Base-by-base conservation (phyloP, 2,329 filamentous ascomycete species). In the Venturia nashicola region DNA sequence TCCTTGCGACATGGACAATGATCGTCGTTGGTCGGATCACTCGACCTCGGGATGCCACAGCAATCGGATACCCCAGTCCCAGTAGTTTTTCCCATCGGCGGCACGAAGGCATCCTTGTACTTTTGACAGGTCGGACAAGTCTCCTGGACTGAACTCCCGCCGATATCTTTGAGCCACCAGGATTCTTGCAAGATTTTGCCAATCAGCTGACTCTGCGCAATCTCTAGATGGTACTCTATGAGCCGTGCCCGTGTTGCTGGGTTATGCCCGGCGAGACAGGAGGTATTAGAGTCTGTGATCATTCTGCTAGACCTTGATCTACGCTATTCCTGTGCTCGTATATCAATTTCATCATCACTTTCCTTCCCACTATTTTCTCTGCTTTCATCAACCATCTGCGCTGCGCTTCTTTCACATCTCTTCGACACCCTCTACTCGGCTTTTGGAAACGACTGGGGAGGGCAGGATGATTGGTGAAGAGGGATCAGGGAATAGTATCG, bases 261-360 rank as follows among this genome's bases (percentile, higher is more conserved):
- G 16, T 18, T 27, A 7, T 14, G 46, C 4, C 18, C 32, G 32
- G 11, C 36, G 27, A 5, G 27, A 36, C 5, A n/a, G n/a, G 3
- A 16, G 14, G 27, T 8, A 57, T 16, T 27, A 27, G 2, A 55
- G 20, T 27, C 12, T 51, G 48, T 1, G 44, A 5, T 46, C 11
- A 1, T 46, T 11, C 3, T 51, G 27, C 27, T 14, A 9, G 7
- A 23, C 20, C 20, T 27, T 51, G 46, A 51, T 51, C 46, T 9
- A n/a, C 51, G 14, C 14, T 36, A 36, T 27, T 34, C 7, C 46
- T 34, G 16, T 57, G 5, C 14, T 36, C 51, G 18, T 11, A 57
- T 57, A 39, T 57, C 51, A 36, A 57, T 57, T 57, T 57, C 51
- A 57, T 57, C 51, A 57, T 57, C 51, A 57, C 32, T 57, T 36